Evolutionary conservation across 169 alveolate species (phyloP).

Genomic region (Eimeria zaria): DNA sequence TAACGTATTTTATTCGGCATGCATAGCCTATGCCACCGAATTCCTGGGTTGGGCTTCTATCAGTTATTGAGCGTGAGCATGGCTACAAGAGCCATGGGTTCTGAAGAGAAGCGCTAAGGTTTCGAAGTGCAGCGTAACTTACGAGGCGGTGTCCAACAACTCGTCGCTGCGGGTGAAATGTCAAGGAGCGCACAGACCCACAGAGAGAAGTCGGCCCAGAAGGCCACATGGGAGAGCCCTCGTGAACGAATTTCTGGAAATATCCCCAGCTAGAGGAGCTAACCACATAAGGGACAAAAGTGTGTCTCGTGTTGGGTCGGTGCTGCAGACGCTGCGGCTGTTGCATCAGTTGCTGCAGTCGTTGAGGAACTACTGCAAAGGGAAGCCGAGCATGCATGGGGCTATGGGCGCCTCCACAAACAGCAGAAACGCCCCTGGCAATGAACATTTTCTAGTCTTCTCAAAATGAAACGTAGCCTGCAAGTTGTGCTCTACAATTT

Average conservation of each 20-base stretch:
- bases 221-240: neutral
- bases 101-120: neutral
- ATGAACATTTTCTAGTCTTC: conserved; percentile 1
- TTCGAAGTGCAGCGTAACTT: conserved; percentile 21
- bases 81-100: neutral
- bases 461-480: neutral
- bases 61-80: neutral
- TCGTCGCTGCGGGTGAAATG: conserved; percentile 51
- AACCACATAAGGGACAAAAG: neutral
- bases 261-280: neutral
- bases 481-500: neutral
- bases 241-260: neutral
- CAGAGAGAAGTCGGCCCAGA: neutral
- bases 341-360: neutral
- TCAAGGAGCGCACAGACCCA: neutral
- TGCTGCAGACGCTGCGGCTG: conserved; percentile 44
- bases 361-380: neutral
- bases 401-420: conserved; percentile 11
- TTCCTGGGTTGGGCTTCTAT: neutral
- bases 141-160: conserved; percentile 79
- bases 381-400: neutral
- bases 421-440: neutral
- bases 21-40: neutral
- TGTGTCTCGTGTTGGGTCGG: neutral
- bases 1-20: neutral